Evolutionary conservation across 1,284 basidiomycete species (phyloP).

Genomic region (Fomitiporia mediterranea): DNA sequence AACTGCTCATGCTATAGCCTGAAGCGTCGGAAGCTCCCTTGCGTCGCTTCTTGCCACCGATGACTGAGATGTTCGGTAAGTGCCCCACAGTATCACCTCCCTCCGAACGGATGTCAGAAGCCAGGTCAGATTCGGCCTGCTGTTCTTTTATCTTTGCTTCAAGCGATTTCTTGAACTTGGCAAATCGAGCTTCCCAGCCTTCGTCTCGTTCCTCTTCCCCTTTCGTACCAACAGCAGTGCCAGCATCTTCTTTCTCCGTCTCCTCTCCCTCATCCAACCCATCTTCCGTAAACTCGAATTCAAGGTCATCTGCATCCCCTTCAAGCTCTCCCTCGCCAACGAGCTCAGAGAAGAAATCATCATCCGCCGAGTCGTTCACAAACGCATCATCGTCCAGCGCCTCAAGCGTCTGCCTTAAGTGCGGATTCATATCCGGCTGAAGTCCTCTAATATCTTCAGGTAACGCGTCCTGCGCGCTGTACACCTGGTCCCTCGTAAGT

Average conservation of each 20-base stretch:
- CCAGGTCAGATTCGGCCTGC: conserved; percentile 40
- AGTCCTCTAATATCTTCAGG: conserved; percentile 85
- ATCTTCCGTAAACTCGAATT: conserved; percentile 71
- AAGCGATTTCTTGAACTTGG: conserved; percentile 57
- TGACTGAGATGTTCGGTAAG: conserved; percentile 67
- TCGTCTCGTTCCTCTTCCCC: conserved; percentile 27
- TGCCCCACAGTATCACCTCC: conserved; percentile 76
- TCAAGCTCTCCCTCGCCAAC: conserved; percentile 70
- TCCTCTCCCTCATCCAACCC: conserved; percentile 36
- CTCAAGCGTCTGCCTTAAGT: conserved; percentile 89
- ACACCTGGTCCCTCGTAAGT: conserved; percentile 58
- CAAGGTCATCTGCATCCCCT: conserved; percentile 42
- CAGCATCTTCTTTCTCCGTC: conserved; percentile 26
- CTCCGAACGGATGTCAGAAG: conserved; percentile 55
- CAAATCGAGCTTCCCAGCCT: conserved; percentile 73
- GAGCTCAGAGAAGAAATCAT: conserved; percentile 68
- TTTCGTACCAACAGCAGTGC: background rate
- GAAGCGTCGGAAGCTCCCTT: conserved; percentile 80
- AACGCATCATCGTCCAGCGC: conserved; percentile 97
- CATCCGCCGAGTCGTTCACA: conserved; percentile 66
- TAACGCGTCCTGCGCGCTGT: conserved; percentile 70
- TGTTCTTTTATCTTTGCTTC: conserved; percentile 37
- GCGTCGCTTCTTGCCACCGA: conserved; percentile 72
- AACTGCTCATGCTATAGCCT: conserved; percentile 95
- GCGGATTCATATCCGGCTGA: conserved; percentile 95